Evolutionary conservation across 2,329 filamentous ascomycete species (phyloP).

Genomic region (Daldinia eschscholtzii): DNA sequence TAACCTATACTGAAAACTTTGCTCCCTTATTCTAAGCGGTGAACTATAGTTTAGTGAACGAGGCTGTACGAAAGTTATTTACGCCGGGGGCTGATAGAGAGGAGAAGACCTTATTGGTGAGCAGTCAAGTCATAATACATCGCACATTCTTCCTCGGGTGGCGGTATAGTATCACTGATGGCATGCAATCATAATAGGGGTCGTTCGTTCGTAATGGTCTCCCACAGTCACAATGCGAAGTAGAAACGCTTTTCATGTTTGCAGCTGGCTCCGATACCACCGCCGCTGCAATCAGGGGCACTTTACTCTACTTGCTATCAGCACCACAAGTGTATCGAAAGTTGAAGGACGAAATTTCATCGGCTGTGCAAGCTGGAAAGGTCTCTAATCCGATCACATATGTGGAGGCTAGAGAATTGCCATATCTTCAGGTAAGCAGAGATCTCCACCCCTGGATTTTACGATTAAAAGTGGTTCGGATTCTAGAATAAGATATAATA

Average conservation of each 20-base stretch:
- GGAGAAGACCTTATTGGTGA: not conserved
- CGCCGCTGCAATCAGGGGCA: slow-evolving; percentile 61
- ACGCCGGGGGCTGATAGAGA: not conserved
- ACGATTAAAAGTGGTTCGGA: not conserved
- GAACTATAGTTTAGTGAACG: not conserved
- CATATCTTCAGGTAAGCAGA: slow-evolving; percentile 47
- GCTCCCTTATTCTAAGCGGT: not conserved
- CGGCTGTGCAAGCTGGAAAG: slow-evolving; percentile 51
- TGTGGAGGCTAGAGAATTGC: slow-evolving; percentile 51
- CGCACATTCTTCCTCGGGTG: not conserved
- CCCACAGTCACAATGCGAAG: slow-evolving; percentile 48
- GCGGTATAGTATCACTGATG: not conserved
- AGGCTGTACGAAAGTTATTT: not conserved
- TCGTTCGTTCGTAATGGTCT: slow-evolving; percentile 47
- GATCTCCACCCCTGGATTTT: not conserved
- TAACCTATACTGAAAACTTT: slow-evolving; percentile 1
- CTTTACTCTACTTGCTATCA: slow-evolving; percentile 61
- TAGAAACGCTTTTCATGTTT: slow-evolving; percentile 50
- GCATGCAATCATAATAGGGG: not conserved
- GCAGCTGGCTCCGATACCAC: slow-evolving; percentile 63
- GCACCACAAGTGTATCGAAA: slow-evolving; percentile 59
- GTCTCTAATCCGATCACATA: slow-evolving; percentile 50
- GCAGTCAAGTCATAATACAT: not conserved
- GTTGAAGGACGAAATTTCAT: slow-evolving; percentile 61
- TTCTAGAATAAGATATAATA: not conserved